Evolutionary conservation across 169 alveolate species (phyloP).

Genomic region (Eimeria necatrix): DNA sequence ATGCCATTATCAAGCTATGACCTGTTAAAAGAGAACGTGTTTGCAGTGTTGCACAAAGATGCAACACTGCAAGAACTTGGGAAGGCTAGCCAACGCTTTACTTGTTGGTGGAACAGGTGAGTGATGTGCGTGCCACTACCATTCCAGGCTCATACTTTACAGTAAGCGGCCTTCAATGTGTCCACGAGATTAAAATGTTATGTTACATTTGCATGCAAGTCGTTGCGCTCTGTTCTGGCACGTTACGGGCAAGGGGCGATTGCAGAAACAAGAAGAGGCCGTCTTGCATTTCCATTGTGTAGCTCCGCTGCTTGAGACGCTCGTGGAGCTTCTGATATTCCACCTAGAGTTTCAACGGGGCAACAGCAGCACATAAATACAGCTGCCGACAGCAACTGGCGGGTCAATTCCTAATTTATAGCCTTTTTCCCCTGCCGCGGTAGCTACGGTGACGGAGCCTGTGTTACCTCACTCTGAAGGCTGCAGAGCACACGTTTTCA

Average conservation of each 20-base stretch:
- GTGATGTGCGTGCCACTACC: no score
- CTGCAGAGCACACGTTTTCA: conserved; percentile 55
- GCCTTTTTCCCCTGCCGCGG: not conserved
- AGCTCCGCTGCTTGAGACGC: conserved; percentile 54
- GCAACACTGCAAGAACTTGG: no score
- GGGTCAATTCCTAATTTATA: no score
- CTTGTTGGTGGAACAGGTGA: no score
- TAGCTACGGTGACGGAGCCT: not conserved
- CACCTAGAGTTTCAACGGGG: not conserved
- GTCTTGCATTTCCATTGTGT: conserved; percentile 76
- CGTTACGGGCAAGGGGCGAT: conserved; percentile 71
- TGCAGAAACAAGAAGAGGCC: conserved; percentile 75
- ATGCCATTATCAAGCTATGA: no score
- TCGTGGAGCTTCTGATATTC: conserved; percentile 76
- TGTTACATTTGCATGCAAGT: conserved; percentile 80
- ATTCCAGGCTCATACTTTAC: no score
- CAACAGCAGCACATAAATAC: not conserved
- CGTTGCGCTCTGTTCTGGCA: conserved; percentile 65
- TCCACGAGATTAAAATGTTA: no score
- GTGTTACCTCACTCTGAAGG: conserved; percentile 62
- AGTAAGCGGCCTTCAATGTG: no score
- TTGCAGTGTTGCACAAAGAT: no score
- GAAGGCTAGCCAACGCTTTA: no score
- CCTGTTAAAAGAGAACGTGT: no score
- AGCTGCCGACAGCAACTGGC: not conserved